Conservation (phyloP, 2,329 filamentous ascomycete genomes). For the Penicillium oxalicum region DNA sequence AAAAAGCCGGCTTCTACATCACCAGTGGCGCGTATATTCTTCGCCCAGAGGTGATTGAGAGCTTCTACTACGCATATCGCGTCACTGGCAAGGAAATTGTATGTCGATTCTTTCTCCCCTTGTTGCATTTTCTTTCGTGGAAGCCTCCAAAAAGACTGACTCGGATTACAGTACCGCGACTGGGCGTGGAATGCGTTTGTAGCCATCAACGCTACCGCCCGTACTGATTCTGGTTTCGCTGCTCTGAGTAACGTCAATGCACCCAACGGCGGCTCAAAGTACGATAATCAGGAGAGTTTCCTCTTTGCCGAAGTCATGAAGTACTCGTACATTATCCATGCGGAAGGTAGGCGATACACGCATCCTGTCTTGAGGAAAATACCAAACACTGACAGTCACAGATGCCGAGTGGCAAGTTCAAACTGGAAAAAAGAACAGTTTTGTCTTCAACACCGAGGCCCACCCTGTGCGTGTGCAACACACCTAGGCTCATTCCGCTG, state of each 20-base stretch:
- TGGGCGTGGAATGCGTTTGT: constrained; percentile 77
- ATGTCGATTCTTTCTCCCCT: constrained; percentile 2
- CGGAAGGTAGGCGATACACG: constrained; percentile 28
- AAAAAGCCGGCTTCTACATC: constrained; percentile 66
- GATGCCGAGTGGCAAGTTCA: constrained; percentile 57
- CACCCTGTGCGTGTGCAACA: constrained; percentile 43
- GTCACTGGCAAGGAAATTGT: constrained; percentile 63
- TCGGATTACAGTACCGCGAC: constrained; percentile 57
- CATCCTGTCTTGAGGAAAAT: not conserved
- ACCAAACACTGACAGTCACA: constrained; percentile 16
- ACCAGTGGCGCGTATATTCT: constrained; percentile 57
- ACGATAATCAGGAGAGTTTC: constrained; percentile 78
- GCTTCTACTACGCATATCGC: constrained; percentile 80
- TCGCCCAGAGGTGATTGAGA: constrained; percentile 76
- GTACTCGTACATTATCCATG: constrained; percentile 69
- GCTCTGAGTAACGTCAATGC: constrained; percentile 62
- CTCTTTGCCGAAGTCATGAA: constrained; percentile 84
- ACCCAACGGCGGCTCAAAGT: constrained; percentile 53
- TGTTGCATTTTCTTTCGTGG: no score
- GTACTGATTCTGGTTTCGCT: constrained; percentile 61
- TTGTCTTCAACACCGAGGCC: constrained; percentile 61
- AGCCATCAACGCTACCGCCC: constrained; percentile 59
- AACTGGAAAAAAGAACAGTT: constrained; percentile 45
- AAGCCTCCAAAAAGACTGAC: constrained; percentile 7
- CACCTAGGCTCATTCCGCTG: not conserved